A percentile compares a stretch with the other conserved stretches of the same genome.
Conservation (phyloP, 352 stramenopile species). For the Pythium apleroticum region DNA sequence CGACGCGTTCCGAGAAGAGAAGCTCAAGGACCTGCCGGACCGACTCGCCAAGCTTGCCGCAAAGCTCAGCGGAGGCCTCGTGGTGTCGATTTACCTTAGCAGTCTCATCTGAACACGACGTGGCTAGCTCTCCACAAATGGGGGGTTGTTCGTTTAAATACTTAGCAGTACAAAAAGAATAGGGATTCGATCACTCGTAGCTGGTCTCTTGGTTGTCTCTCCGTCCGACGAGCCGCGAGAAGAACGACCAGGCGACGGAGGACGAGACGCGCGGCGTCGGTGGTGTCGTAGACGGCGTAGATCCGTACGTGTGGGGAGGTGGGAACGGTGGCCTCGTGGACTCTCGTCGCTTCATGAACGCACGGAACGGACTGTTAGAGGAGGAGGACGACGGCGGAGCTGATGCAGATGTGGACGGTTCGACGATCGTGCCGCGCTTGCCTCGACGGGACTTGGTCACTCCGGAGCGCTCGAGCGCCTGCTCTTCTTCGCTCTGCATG, state of each 20-base stretch:
- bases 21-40: slow-evolving; percentile 55
- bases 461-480: slow-evolving; percentile 23
- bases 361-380: slow-evolving; percentile 26
- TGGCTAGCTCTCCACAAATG: neutral
- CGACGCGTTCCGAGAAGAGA: slow-evolving; percentile 70
- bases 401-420: neutral
- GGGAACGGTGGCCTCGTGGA: neutral
- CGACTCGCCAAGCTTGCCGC: slow-evolving; percentile 47
- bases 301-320: slow-evolving; percentile 10
- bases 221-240: slow-evolving; percentile 45
- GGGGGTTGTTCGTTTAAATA: neutral
- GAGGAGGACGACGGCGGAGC: slow-evolving; percentile 4
- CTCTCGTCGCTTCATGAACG: slow-evolving; percentile 21
- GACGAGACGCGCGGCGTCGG: slow-evolving; percentile 45
- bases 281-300: slow-evolving; percentile 6
- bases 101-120: slow-evolving; percentile 18
- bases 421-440: neutral
- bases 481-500: slow-evolving; percentile 39
- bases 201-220: slow-evolving; percentile 29
- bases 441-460: slow-evolving; percentile 3
- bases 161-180: neutral
- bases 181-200: neutral
- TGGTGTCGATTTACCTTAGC: slow-evolving; percentile 58
- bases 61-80: slow-evolving; percentile 44
- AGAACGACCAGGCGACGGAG: slow-evolving; percentile 67